Evolutionary conservation across 306 rosid genomes (phyloP), one percentile per base, ranked within the genome.

Genomic region (Geum urbanum): DNA sequence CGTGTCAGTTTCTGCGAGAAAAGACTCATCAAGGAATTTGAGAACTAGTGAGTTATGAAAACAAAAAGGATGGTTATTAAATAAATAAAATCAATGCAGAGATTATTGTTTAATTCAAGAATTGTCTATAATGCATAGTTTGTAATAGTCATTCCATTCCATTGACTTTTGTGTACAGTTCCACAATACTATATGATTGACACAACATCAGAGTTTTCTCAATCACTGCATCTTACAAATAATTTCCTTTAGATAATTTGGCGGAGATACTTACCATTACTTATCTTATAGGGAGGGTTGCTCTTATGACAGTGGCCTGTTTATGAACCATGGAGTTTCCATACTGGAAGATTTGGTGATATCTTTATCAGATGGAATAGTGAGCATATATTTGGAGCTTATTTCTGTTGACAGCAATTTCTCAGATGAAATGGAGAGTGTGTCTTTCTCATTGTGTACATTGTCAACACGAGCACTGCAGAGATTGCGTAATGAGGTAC

Each of bases 261-360:
- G 55, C 62, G 62, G 46, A 40, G 70, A 62, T 72, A 43, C 76
- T 85, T 63, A 39, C 65, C 65, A 57, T 78, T 70, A 24, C 62
- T 66, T 78, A 50, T 81, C 69, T 64, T 43, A 64, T 32, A 89
- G 97, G 92, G 88, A 81, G 48, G 84, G 70, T 72, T 79, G 87
- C 81, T 83, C 73, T 83, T 88, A 84, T 72, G 81, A 88, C 67
- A 68, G 76, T 51, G 57, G 77, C 74, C 75, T 94, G 68, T 90
- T 81, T 84, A 53, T 73, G 66, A 80, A 68, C 62, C 92, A 94
- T 66, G 97, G 95, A 67, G 76, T 83, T 84, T 86, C 97, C 67
- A 79, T 94, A 78, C 81, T 94, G 78, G 97, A 94, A 86, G 99
- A 94, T 83, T 80, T 94, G 79, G 84, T 94, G 76, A 80, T 94